Evolutionary conservation across 2,329 filamentous ascomycete genomes (phyloP).

Genomic region (Penicillium sp.): DNA sequence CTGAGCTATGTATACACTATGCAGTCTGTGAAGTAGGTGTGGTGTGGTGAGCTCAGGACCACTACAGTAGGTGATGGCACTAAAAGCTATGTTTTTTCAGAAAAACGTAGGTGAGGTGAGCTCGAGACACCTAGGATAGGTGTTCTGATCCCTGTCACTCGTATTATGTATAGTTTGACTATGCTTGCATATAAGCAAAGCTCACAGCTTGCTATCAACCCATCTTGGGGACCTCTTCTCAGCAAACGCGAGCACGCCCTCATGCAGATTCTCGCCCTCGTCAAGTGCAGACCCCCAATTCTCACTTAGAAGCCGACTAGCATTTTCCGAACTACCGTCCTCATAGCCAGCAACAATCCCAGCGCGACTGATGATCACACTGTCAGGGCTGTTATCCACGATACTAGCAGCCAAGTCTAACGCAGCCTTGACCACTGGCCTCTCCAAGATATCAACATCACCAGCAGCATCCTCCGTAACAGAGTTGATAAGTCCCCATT

Average conservation of each 20-base stretch:
- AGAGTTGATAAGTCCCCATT: constrained; percentile 18
- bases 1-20: too few species aligned
- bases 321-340: constrained; percentile 18
- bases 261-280: constrained; percentile 15
- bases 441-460: constrained; percentile 9
- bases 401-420: constrained; percentile 14
- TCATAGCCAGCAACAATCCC: constrained; percentile 18
- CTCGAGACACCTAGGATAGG: too few species aligned
- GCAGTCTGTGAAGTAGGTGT: too few species aligned
- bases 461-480: constrained; percentile 12
- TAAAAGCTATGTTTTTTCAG: too few species aligned
- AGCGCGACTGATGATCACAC: constrained; percentile 17
- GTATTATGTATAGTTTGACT: background rate
- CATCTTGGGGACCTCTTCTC: constrained; percentile 16
- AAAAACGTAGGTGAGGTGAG: too few species aligned
- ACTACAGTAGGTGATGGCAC: too few species aligned
- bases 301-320: constrained; percentile 11
- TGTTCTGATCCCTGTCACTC: background rate
- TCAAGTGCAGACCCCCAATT: constrained; percentile 14
- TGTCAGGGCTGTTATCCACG: constrained; percentile 16
- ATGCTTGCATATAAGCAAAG: background rate
- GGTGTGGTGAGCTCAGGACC: too few species aligned
- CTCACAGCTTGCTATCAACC: constrained; percentile 18
- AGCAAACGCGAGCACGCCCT: constrained; percentile 16
- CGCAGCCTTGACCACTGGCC: constrained; percentile 16